Evolutionary conservation across 192 early-diverging fungal genomes (phyloP), one percentile per base, ranked within the genome.

Genomic region (Entomortierella parvispora): DNA sequence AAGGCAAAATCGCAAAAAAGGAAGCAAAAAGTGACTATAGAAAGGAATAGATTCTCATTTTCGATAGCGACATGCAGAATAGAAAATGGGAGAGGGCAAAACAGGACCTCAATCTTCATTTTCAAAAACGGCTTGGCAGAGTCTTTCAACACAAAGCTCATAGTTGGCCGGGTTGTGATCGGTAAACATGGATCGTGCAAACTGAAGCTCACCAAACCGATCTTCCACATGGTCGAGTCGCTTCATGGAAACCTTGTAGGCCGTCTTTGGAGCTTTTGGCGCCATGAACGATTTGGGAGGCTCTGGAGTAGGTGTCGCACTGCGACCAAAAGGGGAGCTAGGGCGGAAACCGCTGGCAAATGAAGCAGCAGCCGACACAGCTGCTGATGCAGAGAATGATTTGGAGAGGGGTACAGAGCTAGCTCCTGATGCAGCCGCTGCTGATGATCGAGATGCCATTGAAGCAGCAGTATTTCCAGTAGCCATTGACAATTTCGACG

Each of bases 151-250:
- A 52, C 72, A 76, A 25, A 25, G 46, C 65, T 95, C 94, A 70
- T 95, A 95, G 14, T 84, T 82, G 33, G 87, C 84, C 1, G 94
- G 93, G 47, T 83, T 75, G 53, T 95, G 93, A 55, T 95, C 92
- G 2, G 87, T 79, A 61, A 95, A 89, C 93, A 95, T 93, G 32
- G 84, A 90, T 44, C 87, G 74, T 2, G 91, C 90, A 80, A 95
- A 95, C 17, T 88, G 83, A 29, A 95, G 84, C 58, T 95, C 93
- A 2, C 87, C 88, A 63, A 95, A 93, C 37, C 91, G 84, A 61
- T 86, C 84, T 50, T 91, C 83, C 26, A 95, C 91, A 68, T 95
- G 92, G 26, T 93, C 91, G 20, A 88, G 90, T 34, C 82, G 80
- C 57, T 86, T 87, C 59, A 95, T 62, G 20, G 82, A 64, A 2